Conservation (phyloP, 2,329 filamentous ascomycete genomes). For the Tolypocladium tropicale region DNA sequence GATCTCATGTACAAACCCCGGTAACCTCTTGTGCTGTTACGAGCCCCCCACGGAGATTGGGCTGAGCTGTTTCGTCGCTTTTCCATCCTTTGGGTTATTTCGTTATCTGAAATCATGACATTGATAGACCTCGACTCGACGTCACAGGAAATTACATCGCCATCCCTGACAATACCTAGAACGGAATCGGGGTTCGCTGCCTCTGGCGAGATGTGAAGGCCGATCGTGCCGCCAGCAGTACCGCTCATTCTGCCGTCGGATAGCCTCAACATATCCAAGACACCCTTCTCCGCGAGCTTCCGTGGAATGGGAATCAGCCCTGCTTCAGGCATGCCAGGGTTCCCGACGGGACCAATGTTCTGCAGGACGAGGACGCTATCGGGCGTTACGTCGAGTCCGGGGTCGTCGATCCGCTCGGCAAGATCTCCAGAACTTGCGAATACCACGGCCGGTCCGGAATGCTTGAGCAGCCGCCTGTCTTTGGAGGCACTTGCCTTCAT, state of each 20-base stretch:
- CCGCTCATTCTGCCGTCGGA: constrained; percentile 84
- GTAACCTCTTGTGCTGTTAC: constrained; percentile 38
- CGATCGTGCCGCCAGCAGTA: constrained; percentile 81
- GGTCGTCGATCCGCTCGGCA: constrained; percentile 47
- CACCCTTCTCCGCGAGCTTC: constrained; percentile 63
- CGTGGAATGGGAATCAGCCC: constrained; percentile 55
- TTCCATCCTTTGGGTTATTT: constrained; percentile 36
- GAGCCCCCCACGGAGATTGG: neutral
- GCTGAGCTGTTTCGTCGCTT: constrained; percentile 6
- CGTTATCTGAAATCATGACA: constrained; percentile 55
- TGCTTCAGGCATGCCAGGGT: constrained; percentile 90
- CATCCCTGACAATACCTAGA: constrained; percentile 65
- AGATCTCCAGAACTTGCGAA: constrained; percentile 74
- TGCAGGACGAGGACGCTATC: constrained; percentile 67
- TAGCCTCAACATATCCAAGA: constrained; percentile 72
- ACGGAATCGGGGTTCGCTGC: constrained; percentile 67
- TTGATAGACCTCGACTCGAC: constrained; percentile 52
- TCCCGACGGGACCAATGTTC: constrained; percentile 82
- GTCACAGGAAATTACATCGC: constrained; percentile 72
- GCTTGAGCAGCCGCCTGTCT: constrained; percentile 47
- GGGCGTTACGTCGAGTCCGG: constrained; percentile 48
- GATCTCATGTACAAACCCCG: constrained; percentile 46
- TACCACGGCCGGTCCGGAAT: constrained; percentile 40
- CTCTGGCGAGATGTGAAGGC: constrained; percentile 80
- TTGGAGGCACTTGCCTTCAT: constrained; percentile 85